These are phyloP conservation scores for Scheffersomyces stambukii DNA, from an alignment of 1,139 yeast genomes.

Conservation along the genomic window DNA sequence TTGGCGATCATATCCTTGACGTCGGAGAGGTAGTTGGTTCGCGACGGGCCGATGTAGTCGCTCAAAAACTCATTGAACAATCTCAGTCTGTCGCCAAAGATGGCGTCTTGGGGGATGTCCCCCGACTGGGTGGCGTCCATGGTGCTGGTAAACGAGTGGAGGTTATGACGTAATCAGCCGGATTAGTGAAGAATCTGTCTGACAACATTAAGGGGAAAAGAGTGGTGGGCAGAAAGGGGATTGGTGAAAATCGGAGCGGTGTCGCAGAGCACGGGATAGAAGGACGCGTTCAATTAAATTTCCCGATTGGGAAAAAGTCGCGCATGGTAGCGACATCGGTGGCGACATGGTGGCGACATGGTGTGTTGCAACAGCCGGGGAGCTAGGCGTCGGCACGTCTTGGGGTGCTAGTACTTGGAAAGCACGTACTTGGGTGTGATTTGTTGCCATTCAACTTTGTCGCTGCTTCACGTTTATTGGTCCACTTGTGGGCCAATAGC, in stretches of 20 bases:
- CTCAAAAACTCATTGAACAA: slow-evolving; percentile 87
- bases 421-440: too few relatives aligned
- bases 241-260: slow-evolving; percentile 2
- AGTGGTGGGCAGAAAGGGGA: slow-evolving; percentile 1
- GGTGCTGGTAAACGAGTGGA: slow-evolving; percentile 1
- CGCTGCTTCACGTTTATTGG: too few relatives aligned
- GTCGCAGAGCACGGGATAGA: slow-evolving; percentile 3
- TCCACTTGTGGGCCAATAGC: too few relatives aligned
- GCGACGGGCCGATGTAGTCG: slow-evolving; percentile 31
- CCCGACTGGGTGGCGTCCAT: slow-evolving; percentile 7
- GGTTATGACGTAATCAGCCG: slow-evolving; percentile 1
- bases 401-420: too few relatives aligned
- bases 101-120: slow-evolving; percentile 43
- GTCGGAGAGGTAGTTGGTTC: slow-evolving; percentile 61
- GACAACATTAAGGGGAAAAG: slow-evolving; percentile 1
- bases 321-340: too few relatives aligned
- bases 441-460: too few relatives aligned
- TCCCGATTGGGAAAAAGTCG: slow-evolving; percentile 25
- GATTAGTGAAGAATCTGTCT: slow-evolving; percentile 1
- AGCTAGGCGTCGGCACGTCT: too few relatives aligned
- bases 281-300: slow-evolving; percentile 31
- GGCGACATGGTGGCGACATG: too few relatives aligned
- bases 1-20: slow-evolving; percentile 69
- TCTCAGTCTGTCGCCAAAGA: slow-evolving; percentile 77
- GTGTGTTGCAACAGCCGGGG: too few relatives aligned